Evolutionary conservation across 2,329 filamentous ascomycete genomes (phyloP).

Genomic region (Graphilbum fragrans): DNA sequence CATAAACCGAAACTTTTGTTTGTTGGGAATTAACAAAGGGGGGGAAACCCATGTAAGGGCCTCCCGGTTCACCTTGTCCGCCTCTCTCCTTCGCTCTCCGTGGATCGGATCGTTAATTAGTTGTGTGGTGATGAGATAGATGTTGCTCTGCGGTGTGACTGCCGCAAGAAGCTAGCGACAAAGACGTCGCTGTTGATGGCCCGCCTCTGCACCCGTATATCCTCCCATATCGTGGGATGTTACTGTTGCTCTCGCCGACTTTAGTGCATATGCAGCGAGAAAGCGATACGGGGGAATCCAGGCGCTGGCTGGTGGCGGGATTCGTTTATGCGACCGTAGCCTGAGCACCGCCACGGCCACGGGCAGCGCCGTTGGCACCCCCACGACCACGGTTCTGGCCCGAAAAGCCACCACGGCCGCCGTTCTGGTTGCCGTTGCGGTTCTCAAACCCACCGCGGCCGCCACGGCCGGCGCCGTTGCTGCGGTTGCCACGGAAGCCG

Average conservation of each 20-base stretch:
- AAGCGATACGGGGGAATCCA: too few species aligned
- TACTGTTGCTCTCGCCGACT: too few species aligned
- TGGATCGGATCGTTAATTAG: too few species aligned
- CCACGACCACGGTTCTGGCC: constrained; percentile 51
- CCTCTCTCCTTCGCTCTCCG: too few species aligned
- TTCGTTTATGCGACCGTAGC: constrained; percentile 28
- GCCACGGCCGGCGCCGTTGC: constrained; percentile 47
- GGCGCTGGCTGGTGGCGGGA: too few species aligned
- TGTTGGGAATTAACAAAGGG: too few species aligned
- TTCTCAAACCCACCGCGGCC: constrained; percentile 55
- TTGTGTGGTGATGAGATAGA: too few species aligned
- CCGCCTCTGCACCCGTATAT: too few species aligned
- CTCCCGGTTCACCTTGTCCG: too few species aligned
- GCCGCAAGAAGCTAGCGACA: not conserved
- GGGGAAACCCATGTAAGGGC: too few species aligned
- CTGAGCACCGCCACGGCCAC: constrained; percentile 49
- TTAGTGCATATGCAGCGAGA: too few species aligned
- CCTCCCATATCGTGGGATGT: too few species aligned
- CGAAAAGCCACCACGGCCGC: constrained; percentile 55
- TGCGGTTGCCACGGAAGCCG: constrained; percentile 51
- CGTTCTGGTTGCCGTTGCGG: constrained; percentile 44
- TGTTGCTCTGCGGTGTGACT: not conserved
- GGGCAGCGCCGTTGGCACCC: constrained; percentile 50
- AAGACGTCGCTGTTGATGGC: not conserved
- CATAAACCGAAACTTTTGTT: constrained; percentile 2